Base-by-base conservation (phyloP, 805 yeast genomes). In the Spathaspora boniae region DNA sequence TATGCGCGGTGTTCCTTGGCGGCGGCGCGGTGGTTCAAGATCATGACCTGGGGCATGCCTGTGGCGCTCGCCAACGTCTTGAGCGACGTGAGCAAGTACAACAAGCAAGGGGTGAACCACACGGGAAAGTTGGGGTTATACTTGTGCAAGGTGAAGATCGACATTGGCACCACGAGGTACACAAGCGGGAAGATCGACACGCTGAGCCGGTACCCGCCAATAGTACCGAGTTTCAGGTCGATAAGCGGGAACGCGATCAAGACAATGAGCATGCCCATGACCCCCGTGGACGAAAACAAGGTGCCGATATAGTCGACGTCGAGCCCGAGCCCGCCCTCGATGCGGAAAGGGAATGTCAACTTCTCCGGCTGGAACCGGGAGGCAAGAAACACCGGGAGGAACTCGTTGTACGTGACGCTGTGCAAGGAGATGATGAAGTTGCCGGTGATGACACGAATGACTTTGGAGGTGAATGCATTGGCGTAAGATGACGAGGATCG, bases 321-420 rank as follows among this genome's bases (percentile, higher is more conserved):
- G 32, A 49, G 45, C 9, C 68, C 68, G 39, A 62, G 58, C 0
- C 70, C 68, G 9, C 70, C 70, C 6, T 40, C 51, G 20, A 64
- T 59, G n/a, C 33, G 38, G 41, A 60, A 58, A 1, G 70, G 69
- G 41, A 62, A 64, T 21, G 46, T 31, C 26, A 62, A 44, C 16
- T 45, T 40, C 7, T 54, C 56, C 2, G 39, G 47, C 31, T 47
- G 49, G 40, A 60, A 48, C 16, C 53, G 43, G 2, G 62, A 48
- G 1, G 68, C 69, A 15, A 64, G 44, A 31, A 61, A 57, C 12
- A 63, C 62, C 1, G 70, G 69, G 23, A 63, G 45, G 36, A 64
- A 64, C 40, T 64, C 69, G 34, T 42, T 49, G 45, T 57, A 63
- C 6, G 60, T 48, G 16, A 60, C 47, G 16, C 46, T 43, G 43